Evolutionary conservation across 2,329 filamentous ascomycete genomes (phyloP), one percentile per base, ranked within the genome.

Genomic region (Verticillium alfalfae): DNA sequence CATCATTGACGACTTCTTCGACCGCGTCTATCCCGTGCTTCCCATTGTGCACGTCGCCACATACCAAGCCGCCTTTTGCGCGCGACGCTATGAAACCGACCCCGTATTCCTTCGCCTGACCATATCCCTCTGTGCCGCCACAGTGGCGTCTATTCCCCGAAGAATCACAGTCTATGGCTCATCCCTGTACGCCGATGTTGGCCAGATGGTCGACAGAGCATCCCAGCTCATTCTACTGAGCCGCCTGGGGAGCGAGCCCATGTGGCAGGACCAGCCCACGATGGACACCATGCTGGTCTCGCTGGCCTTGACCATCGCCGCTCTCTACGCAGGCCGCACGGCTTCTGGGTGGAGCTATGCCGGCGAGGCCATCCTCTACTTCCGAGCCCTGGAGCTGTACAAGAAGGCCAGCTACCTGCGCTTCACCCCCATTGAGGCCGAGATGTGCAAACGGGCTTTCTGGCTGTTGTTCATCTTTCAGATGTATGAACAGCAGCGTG

Each of bases 401-500:
- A 58, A 58, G 39, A 58, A 58, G 22, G 16, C 15, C 5, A 31
- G 37, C 15, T 58, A 58, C 8, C 38, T 34, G 13, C 38, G 22
- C 15, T n/a, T 58, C 37, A 58, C 15, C 13, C 57, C 36, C 13
- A 26, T 58, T 34, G 62, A 66, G 9, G 56, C 59, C 1, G 68
- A 69, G 55, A 60, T 69, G 49, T 64, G 60, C 61, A 69, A 70
- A 58, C 62, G 67, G 38, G 64, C 66, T 12, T 70, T 69, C 59
- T 70, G 68, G 68, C 55, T 69, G 34, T 55, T 69, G 10, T 69
- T 63, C 58, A 66, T 69, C 52, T 63, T 68, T 13, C 68, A 69
- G 58, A 66, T 69, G 66, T 57, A 37, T 31, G 55, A 16, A 10
- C 18, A 49, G 18, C 45, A 18, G 12, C n/a, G n/a, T 13, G 9